Evolutionary conservation across 805 yeast genomes (phyloP).

Genomic region (Candida quercuum): DNA sequence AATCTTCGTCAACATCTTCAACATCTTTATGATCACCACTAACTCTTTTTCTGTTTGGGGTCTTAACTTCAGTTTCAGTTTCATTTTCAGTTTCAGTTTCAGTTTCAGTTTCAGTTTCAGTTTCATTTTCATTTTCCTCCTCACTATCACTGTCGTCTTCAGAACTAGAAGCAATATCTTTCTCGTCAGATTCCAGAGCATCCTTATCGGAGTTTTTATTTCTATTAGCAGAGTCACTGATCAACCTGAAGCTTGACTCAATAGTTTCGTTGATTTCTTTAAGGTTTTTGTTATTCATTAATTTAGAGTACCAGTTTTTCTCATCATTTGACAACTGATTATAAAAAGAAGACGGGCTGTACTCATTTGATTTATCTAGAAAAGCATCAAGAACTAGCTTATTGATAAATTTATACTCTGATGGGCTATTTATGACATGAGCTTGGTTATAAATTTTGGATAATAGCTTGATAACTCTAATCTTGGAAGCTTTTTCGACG

Average conservation of each 20-base stretch:
- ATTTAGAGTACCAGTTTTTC: constrained; percentile 31
- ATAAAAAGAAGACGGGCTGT: constrained; percentile 44
- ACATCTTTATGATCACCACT: constrained; percentile 20
- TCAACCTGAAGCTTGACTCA: constrained; percentile 32
- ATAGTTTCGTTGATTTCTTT: constrained; percentile 39
- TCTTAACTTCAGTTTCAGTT: too few species aligned
- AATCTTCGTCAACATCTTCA: constrained; percentile 21
- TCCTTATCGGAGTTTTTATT: constrained; percentile 23
- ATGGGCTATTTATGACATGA: constrained; percentile 8
- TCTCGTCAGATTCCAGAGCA: constrained; percentile 11
- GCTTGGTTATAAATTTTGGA: constrained; percentile 9
- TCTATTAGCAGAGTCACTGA: constrained; percentile 23
- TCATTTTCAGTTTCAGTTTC: constrained; percentile 21
- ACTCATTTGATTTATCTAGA: constrained; percentile 23
- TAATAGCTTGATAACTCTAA: constrained; percentile 16
- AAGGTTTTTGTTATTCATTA: constrained; percentile 40
- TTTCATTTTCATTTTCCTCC: constrained; percentile 14
- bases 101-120: constrained; percentile 21
- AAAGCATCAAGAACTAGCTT: constrained; percentile 21
- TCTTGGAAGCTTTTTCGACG: constrained; percentile 19
- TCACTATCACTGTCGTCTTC: constrained; percentile 19
- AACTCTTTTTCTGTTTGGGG: too few species aligned
- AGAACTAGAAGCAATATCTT: constrained; percentile 12
- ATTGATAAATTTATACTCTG: constrained; percentile 16
- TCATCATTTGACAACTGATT: constrained; percentile 27